Evolutionary conservation across 73 alveolate genomes (phyloP), one percentile per base, ranked within the genome.

Genomic region (Symbiodinium pilosum): DNA sequence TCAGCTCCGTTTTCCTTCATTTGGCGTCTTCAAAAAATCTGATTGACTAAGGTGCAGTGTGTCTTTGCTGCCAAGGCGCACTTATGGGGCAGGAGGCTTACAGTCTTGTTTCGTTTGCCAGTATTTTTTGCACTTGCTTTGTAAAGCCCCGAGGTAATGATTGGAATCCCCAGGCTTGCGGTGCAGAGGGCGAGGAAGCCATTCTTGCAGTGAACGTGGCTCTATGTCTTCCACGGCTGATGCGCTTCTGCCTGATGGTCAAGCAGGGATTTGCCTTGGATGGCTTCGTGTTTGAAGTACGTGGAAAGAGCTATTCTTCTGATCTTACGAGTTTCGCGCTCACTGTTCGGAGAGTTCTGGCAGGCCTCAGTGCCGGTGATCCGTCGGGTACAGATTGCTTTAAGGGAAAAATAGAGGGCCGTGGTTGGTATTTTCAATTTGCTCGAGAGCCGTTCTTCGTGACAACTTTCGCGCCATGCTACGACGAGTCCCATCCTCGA

Each of bases 371-470:
- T 26, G 77, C 77, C 5, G 87, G 73, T 4, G 96, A 89, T 24
- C 96, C 96, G 4, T 59, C 87, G 34, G 52, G 96, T 24, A 85
- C 87, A 42, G 43, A 69, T 16, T 89, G 96, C 96, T 16, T 89
- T 20, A 64, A 64, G 32, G 77, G 38, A 36, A 1, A 36, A 64
- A 28, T 64, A 12, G 77, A 64, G 1, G 38, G 77, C 77, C 77
- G 77, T 64, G 77, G 77, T 36, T 64, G 77, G 77, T 64, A 64
- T 26, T 64, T 64, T 64, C 77, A 64, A 75, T 89, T 89, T 43
- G 96, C 96, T 9, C 75, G 96, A n/a, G 96, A 89, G 11, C 87
- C 96, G 32, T 43, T 89, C 75, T 89, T 89, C 30, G 96, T 88
- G 12, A 89, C 96, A 30, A 89, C 77, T 32, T 89, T 89, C 28